These are phyloP conservation scores for Cercospora sesami DNA, from an alignment of 2,329 filamentous ascomycete species.

Conservation along the genomic window DNA sequence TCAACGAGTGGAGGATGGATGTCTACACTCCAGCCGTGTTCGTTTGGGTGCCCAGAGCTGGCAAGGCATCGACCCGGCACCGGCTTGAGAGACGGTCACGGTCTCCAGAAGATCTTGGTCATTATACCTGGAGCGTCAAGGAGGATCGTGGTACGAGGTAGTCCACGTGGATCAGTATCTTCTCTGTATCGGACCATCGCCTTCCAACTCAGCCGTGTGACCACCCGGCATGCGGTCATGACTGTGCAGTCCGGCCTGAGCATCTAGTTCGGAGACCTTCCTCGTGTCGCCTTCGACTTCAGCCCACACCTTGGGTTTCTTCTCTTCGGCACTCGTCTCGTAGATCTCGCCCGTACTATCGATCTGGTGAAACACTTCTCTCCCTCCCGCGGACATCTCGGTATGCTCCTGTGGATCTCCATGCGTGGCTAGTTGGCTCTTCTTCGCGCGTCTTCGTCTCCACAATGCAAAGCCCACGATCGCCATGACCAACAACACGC, in stretches of 20 bases:
- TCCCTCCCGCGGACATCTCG: slow-evolving; percentile 1
- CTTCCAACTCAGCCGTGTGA: slow-evolving; percentile 7
- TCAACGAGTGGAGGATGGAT: neutral
- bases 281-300: slow-evolving; percentile 6
- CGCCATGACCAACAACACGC: slow-evolving; percentile 1
- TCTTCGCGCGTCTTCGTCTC: slow-evolving; percentile 8
- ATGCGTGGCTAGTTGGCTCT: neutral
- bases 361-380: slow-evolving; percentile 3
- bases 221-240: neutral
- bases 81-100: neutral
- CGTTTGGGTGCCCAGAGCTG: neutral
- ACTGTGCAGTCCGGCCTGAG: neutral
- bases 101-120: neutral
- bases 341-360: neutral
- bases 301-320: neutral
- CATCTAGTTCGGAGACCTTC: slow-evolving; percentile 6
- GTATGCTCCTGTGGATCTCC: neutral
- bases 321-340: slow-evolving; percentile 5
- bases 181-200: neutral
- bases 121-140: neutral
- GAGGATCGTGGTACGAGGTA: neutral
- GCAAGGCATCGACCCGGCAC: neutral
- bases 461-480: slow-evolving; percentile 8
- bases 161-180: neutral
- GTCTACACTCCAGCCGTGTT: neutral